Percentiles rank a stretch among this genome's conserved stretches.
phyloP scores from a whole-genome alignment of 2,329 filamentous ascomycete species.

The Aspergillus floridensis region DNA sequence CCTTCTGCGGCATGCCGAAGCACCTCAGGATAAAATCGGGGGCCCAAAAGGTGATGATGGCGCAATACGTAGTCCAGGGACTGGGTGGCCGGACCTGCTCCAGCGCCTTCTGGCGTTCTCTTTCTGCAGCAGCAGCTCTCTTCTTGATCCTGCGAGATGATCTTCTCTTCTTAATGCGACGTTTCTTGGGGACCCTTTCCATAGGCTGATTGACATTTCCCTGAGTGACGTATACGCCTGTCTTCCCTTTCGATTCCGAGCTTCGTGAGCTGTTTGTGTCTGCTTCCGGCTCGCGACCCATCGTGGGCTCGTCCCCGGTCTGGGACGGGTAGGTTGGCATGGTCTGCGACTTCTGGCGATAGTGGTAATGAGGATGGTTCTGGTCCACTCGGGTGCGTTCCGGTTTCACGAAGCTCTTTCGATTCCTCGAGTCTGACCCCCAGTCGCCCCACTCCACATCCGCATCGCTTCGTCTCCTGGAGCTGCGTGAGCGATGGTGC shows the following conservation, averaged over 20 bases:
- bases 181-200: slow-evolving; percentile 40
- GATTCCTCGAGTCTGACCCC: slow-evolving; percentile 59
- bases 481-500: slow-evolving; percentile 44
- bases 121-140: slow-evolving; percentile 59
- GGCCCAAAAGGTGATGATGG: slow-evolving; percentile 90
- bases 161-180: slow-evolving; percentile 54
- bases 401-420: slow-evolving; percentile 83
- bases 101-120: slow-evolving; percentile 56
- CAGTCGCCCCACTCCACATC: slow-evolving; percentile 57
- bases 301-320: slow-evolving; percentile 84
- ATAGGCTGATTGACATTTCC: slow-evolving; percentile 44
- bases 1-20: slow-evolving; percentile 80
- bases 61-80: slow-evolving; percentile 93
- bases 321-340: slow-evolving; percentile 89
- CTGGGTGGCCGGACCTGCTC: slow-evolving; percentile 74
- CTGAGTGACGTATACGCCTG: slow-evolving; percentile 33
- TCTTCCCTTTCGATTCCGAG: slow-evolving; percentile 52
- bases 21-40: slow-evolving; percentile 81
- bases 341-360: slow-evolving; percentile 88
- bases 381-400: slow-evolving; percentile 82
- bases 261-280: slow-evolving; percentile 63
- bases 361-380: slow-evolving; percentile 93
- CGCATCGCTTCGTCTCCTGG: slow-evolving; percentile 41
- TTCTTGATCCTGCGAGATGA: slow-evolving; percentile 62
- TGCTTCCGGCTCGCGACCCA: slow-evolving; percentile 62